Conservation (phyloP, 441 rosid genomes). For the Dalechampia spathulata region DNA sequence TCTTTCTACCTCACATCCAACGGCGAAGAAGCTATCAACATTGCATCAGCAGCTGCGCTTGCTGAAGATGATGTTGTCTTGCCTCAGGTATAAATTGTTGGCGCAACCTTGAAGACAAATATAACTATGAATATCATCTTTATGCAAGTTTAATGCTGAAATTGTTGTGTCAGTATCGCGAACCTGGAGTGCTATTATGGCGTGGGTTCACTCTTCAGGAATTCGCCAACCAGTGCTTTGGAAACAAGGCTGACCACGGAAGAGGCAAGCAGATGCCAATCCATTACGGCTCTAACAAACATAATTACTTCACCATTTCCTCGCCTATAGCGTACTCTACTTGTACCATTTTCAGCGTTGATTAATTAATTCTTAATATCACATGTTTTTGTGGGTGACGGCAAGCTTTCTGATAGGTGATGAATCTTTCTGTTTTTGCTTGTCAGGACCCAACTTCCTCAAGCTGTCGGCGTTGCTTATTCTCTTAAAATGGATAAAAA, state of each 20-base stretch:
- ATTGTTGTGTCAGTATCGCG: constrained; percentile 50
- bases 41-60: constrained; percentile 89
- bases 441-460: constrained; percentile 77
- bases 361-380: no score
- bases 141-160: no score
- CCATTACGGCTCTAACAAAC: constrained; percentile 83
- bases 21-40: constrained; percentile 88
- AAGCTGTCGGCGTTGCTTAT: constrained; percentile 87
- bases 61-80: constrained; percentile 45
- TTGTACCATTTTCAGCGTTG: no score
- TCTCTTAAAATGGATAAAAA: constrained; percentile 79
- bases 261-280: constrained; percentile 93
- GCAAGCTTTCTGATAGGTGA: no score
- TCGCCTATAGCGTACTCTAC: constrained; percentile 59
- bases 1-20: constrained; percentile 60
- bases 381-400: no score
- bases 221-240: constrained; percentile 71
- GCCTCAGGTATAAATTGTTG: constrained; percentile 62
- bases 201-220: constrained; percentile 83
- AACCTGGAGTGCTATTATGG: constrained; percentile 71
- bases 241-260: constrained; percentile 62
- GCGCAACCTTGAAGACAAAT: no score
- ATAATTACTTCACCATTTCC: constrained; percentile 66
- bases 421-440: not conserved
- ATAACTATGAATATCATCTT: no score